Conservation (phyloP, 495 filamentous ascomycete genomes). For the Trichoderma erinaceum region DNA sequence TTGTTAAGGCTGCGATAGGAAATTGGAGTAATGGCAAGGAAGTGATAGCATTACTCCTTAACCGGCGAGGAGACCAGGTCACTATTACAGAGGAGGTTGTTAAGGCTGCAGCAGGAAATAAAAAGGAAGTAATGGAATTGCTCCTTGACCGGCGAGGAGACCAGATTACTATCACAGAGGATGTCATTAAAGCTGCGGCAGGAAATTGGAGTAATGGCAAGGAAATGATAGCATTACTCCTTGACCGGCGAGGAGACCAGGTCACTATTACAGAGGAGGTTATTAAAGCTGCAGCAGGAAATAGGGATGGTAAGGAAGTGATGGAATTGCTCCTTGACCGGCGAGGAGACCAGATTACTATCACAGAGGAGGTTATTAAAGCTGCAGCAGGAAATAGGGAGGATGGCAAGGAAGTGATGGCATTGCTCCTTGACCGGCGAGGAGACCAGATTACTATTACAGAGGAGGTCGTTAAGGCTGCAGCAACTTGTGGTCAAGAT, state of each 20-base stretch:
- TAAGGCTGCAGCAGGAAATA: not conserved
- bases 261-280: constrained; percentile 19
- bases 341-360: not conserved
- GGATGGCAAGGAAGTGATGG: not conserved
- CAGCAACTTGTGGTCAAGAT: not conserved
- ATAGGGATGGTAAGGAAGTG: constrained; percentile 13
- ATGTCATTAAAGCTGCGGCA: not conserved
- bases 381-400: not conserved
- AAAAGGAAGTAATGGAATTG: not conserved
- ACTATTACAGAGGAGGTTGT: not conserved
- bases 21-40: not conserved
- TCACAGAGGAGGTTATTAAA: not conserved
- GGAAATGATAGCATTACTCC: constrained; percentile 13
- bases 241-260: constrained; percentile 16
- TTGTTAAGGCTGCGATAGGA: not conserved
- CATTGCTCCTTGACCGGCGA: not conserved
- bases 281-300: constrained; percentile 20
- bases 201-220: not conserved
- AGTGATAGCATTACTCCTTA: not conserved
- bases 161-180: not conserved
- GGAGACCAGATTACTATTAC: not conserved
- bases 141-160: not conserved
- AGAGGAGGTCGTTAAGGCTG: not conserved
- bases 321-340: constrained; percentile 13
- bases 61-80: not conserved